Evolutionary conservation across 2,329 filamentous ascomycete genomes (phyloP).

Genomic region (Alternaria atra): DNA sequence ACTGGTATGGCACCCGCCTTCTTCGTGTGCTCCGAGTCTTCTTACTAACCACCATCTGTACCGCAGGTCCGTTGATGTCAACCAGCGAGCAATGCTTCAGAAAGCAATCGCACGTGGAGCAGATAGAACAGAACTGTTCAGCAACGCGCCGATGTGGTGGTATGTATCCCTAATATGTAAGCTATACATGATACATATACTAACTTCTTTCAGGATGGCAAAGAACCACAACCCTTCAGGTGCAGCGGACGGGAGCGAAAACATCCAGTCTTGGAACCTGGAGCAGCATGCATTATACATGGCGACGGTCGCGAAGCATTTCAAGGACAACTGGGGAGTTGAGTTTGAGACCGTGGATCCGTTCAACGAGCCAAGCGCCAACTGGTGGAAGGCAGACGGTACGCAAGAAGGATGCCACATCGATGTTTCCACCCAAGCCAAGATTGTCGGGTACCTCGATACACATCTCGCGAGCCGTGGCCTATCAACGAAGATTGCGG

Average conservation of each 20-base stretch:
- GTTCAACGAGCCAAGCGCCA: slow-evolving; percentile 17
- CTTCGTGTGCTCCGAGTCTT: not conserved
- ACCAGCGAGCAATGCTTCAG: slow-evolving; percentile 13
- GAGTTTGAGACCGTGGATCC: slow-evolving; percentile 15
- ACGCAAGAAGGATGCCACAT: slow-evolving; percentile 19
- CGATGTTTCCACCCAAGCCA: slow-evolving; percentile 11
- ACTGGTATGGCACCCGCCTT: slow-evolving; percentile 3
- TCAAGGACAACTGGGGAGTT: slow-evolving; percentile 12
- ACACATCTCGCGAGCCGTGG: slow-evolving; percentile 9
- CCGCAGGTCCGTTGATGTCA: slow-evolving; percentile 10
- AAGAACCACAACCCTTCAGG: slow-evolving; percentile 17
- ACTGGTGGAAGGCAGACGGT: slow-evolving; percentile 20
- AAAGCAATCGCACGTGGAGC: slow-evolving; percentile 17
- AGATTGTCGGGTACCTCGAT: slow-evolving; percentile 11
- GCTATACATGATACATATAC: no score
- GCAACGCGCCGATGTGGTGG: slow-evolving; percentile 18
- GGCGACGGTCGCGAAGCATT: slow-evolving; percentile 14
- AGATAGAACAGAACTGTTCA: slow-evolving; percentile 11
- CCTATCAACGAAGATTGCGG: slow-evolving; percentile 8
- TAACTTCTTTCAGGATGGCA: slow-evolving; percentile 3
- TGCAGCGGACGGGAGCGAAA: slow-evolving; percentile 10
- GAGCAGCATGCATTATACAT: slow-evolving; percentile 18
- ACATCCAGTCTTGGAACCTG: slow-evolving; percentile 18
- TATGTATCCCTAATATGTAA: not conserved
- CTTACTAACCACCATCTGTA: not conserved